Conservation (phyloP, 192 early-diverging fungal species). For the Radiomyces spectabilis region DNA sequence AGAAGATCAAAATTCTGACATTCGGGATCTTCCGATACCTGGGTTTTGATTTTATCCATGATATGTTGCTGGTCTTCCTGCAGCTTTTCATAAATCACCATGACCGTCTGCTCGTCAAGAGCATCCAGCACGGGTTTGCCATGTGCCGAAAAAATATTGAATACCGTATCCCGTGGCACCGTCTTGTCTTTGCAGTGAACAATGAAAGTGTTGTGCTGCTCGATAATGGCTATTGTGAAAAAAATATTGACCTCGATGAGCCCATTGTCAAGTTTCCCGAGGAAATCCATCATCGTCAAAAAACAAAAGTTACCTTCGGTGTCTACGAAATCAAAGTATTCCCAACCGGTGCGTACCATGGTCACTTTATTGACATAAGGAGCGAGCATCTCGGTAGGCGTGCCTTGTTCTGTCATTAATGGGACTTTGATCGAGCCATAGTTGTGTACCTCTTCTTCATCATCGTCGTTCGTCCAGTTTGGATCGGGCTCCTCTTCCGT, state of each 20-base stretch:
- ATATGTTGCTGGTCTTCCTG: not conserved
- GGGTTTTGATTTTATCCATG: not conserved
- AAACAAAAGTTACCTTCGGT: conserved; percentile 2
- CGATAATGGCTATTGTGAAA: not conserved
- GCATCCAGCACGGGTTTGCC: conserved; percentile 7
- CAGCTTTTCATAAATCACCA: conserved; percentile 8
- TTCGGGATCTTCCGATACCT: not conserved
- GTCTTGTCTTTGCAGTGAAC: not conserved
- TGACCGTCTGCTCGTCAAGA: conserved; percentile 1
- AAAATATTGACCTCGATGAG: not conserved
- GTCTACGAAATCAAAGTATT: conserved; percentile 15
- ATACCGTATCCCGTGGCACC: not conserved
- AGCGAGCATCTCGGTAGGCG: not conserved
- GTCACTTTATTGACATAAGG: conserved; percentile 10
- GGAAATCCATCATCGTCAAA: too few species aligned
- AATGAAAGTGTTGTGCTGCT: conserved; percentile 9
- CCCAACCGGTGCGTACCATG: conserved; percentile 9
- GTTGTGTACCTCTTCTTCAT: conserved; percentile 5
- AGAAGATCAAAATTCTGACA: not conserved
- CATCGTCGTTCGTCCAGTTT: conserved; percentile 1
- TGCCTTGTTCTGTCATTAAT: not conserved
- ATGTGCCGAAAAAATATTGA: not conserved
- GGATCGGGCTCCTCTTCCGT: conserved; percentile 1
- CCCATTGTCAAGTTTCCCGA: too few species aligned
- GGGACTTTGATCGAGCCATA: conserved; percentile 7